A percentile compares a stretch with the other conserved stretches of the same genome.
phyloP scores from a whole-genome alignment of 108 stramenopile species.

The Skeletonema tropicum region DNA sequence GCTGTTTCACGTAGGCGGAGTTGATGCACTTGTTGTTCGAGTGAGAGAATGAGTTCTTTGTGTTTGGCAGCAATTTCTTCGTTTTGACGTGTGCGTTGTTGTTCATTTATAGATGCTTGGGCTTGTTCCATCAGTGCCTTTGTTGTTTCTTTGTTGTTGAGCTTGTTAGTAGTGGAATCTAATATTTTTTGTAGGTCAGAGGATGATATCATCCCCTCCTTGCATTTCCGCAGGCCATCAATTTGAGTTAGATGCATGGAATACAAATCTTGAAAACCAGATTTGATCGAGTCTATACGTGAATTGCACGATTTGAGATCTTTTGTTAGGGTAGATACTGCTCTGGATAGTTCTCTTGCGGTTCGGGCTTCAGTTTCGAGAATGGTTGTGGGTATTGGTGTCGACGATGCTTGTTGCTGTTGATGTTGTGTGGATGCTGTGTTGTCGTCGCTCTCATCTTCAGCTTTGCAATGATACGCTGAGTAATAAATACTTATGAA shows the following conservation, averaged over 20 bases:
- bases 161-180: background rate
- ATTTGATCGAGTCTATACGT: constrained; percentile 20
- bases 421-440: background rate
- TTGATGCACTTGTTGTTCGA: constrained; percentile 30
- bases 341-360: constrained; percentile 29
- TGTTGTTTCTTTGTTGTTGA: background rate
- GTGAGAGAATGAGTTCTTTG: constrained; percentile 18
- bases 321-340: constrained; percentile 11
- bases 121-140: constrained; percentile 16
- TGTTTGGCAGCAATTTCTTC: constrained; percentile 18
- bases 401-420: background rate
- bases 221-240: constrained; percentile 34
- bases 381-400: constrained; percentile 23
- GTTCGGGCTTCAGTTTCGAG: constrained; percentile 47
- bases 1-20: constrained; percentile 33
- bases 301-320: constrained; percentile 28
- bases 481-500: background rate
- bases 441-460: background rate
- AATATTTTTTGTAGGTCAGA: constrained; percentile 10
- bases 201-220: constrained; percentile 23
- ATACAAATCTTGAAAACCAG: constrained; percentile 32
- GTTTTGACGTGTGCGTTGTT: background rate
- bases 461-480: background rate
- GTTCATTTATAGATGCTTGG: constrained; percentile 1
- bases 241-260: constrained; percentile 21